These are phyloP conservation scores for Poa pratensis DNA, from an alignment of 176 grass and related monocot species.

Conservation along the genomic window DNA sequence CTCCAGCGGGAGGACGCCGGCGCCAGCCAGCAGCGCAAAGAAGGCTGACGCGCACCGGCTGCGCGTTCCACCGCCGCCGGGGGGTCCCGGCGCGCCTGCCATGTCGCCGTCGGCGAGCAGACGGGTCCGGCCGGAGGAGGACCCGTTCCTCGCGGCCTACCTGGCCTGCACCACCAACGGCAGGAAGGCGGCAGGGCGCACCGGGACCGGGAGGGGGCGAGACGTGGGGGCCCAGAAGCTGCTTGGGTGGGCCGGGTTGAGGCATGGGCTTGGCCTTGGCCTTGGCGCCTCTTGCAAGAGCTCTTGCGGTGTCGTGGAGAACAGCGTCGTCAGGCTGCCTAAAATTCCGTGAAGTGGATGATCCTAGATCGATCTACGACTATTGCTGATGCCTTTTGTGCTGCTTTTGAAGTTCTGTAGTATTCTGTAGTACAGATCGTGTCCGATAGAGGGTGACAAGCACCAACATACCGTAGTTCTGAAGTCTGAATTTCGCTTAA, in stretches of 20 bases:
- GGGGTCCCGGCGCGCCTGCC: constrained; percentile 2
- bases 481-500: background rate
- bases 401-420: background rate
- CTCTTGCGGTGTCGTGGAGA: constrained; percentile 36
- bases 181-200: background rate
- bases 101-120: background rate
- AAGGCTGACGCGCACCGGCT: constrained; percentile 23
- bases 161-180: constrained; percentile 62
- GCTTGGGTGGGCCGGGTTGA: constrained; percentile 37
- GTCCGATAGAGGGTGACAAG: background rate
- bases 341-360: constrained; percentile 24
- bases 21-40: background rate
- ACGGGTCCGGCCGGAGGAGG: constrained; percentile 43
- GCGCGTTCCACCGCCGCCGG: constrained; percentile 65
- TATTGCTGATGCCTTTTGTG: background rate
- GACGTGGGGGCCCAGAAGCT: background rate
- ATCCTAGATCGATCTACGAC: background rate
- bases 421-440: background rate
- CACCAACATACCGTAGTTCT: too few relatives aligned
- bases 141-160: constrained; percentile 83
- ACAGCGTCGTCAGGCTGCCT: constrained; percentile 43
- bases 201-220: background rate
- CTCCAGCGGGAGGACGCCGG: background rate
- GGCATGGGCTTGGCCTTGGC: constrained; percentile 20
- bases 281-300: constrained; percentile 61